These are phyloP conservation scores for Scheffersomyces titani DNA, from an alignment of 1,139 yeast genomes.

Conservation along the genomic window DNA sequence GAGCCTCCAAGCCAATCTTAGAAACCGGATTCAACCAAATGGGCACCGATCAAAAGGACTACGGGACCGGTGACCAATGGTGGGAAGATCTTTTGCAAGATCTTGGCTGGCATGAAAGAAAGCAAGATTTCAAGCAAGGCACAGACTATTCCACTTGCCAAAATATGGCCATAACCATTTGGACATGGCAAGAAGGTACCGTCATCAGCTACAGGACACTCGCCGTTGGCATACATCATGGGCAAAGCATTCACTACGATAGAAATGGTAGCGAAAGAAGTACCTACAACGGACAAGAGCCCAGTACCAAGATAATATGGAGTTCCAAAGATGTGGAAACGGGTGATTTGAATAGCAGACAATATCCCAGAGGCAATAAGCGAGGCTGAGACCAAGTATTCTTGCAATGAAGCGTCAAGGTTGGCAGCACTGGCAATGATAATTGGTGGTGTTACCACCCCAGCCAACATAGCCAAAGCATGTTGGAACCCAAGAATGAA, in stretches of 20 bases:
- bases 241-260: constrained; percentile 77
- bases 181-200: constrained; percentile 80
- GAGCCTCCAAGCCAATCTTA: constrained; percentile 88
- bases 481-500: constrained; percentile 83
- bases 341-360: constrained; percentile 74
- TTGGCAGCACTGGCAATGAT: constrained; percentile 65
- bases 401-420: constrained; percentile 48
- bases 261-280: constrained; percentile 84
- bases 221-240: constrained; percentile 73
- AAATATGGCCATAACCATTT: constrained; percentile 82
- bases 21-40: constrained; percentile 69
- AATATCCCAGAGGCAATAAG: constrained; percentile 75
- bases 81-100: constrained; percentile 75
- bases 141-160: constrained; percentile 79
- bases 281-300: constrained; percentile 82
- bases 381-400: constrained; percentile 77
- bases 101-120: constrained; percentile 73
- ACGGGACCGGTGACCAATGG: constrained; percentile 93
- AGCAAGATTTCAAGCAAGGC: constrained; percentile 69
- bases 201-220: constrained; percentile 59
- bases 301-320: constrained; percentile 86
- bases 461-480: constrained; percentile 86
- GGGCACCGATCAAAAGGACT: constrained; percentile 76
- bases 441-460: constrained; percentile 84
- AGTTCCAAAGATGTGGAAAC: constrained; percentile 73